Conservation (phyloP, 495 filamentous ascomycete species). For the Xylaria venustula region DNA sequence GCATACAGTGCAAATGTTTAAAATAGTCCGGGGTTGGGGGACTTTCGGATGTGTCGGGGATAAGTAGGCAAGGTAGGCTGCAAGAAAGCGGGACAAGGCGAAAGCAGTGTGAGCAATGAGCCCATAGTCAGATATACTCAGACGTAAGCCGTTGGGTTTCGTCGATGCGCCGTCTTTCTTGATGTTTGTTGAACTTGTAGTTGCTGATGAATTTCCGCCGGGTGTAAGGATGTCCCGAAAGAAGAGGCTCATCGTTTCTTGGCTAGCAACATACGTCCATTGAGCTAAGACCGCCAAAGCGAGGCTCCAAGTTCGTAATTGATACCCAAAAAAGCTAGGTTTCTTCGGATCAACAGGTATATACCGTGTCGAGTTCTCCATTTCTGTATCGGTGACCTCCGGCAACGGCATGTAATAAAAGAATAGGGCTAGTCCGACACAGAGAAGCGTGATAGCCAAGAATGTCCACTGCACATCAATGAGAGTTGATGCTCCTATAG, state of each 20-base stretch:
- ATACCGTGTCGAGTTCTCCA: constrained; percentile 41
- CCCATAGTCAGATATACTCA: constrained; percentile 54
- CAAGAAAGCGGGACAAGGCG: constrained; percentile 47
- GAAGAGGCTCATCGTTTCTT: constrained; percentile 68
- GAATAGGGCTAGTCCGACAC: constrained; percentile 60
- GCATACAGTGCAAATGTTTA: constrained; percentile 44
- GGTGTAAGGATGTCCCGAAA: constrained; percentile 52
- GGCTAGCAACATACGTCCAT: constrained; percentile 71
- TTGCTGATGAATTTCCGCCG: constrained; percentile 37
- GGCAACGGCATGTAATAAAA: constrained; percentile 59
- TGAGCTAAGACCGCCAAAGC: constrained; percentile 65
- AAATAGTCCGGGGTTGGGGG: constrained; percentile 53
- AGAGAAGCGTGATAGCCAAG: constrained; percentile 69
- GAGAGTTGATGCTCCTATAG: constrained; percentile 31
- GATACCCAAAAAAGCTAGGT: constrained; percentile 31
- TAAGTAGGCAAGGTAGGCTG: constrained; percentile 49
- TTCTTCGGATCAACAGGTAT: constrained; percentile 42
- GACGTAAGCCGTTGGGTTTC: constrained; percentile 42
- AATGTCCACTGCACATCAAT: constrained; percentile 79
- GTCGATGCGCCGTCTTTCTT: constrained; percentile 20
- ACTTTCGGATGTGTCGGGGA: constrained; percentile 46
- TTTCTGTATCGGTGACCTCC: constrained; percentile 51
- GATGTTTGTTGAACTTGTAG: constrained; percentile 38
- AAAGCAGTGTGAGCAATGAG: constrained; percentile 48
- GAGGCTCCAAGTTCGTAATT: constrained; percentile 46